phyloP scores from a whole-genome alignment of 371 early-diverging fungal species.

The Batkoa obscura region DNA sequence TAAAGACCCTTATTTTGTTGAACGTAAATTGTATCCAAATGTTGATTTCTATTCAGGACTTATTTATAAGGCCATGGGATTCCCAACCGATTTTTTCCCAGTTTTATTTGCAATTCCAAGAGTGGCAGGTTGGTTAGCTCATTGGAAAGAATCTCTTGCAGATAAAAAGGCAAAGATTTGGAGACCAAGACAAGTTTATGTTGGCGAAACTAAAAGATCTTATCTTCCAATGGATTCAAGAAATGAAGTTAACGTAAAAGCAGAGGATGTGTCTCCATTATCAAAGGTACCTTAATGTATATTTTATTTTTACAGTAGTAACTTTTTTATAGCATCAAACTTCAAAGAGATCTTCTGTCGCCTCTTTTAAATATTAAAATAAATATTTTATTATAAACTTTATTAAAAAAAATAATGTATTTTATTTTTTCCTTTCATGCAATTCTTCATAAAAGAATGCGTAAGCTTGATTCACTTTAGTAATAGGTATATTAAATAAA shows the following conservation, averaged over 20 bases:
- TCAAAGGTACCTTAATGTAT: background rate
- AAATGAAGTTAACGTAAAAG: background rate
- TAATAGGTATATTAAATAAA: slow-evolving; percentile 13
- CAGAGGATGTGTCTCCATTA: background rate
- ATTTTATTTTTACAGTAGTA: background rate
- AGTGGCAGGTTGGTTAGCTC: slow-evolving; percentile 30
- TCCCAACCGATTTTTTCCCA: slow-evolving; percentile 47
- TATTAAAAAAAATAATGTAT: no score
- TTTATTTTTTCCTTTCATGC: no score
- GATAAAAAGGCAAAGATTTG: slow-evolving; percentile 24
- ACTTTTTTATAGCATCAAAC: slow-evolving; percentile 5
- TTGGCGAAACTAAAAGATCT: slow-evolving; percentile 16
- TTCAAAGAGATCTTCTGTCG: slow-evolving; percentile 4
- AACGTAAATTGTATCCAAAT: slow-evolving; percentile 32
- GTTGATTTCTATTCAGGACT: slow-evolving; percentile 33
- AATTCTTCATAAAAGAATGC: slow-evolving; percentile 9
- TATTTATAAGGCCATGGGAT: slow-evolving; percentile 28
- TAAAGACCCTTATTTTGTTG: slow-evolving; percentile 30
- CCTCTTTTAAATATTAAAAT: slow-evolving; percentile 2
- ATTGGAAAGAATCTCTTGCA: slow-evolving; percentile 21
- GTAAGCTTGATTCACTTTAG: slow-evolving; percentile 12
- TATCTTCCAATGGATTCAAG: slow-evolving; percentile 18
- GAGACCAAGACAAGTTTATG: slow-evolving; percentile 37
- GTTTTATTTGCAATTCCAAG: slow-evolving; percentile 21
- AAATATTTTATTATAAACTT: background rate